Evolutionary conservation across 805 yeast genomes (phyloP).

Genomic region (Candida tammaniensis): DNA sequence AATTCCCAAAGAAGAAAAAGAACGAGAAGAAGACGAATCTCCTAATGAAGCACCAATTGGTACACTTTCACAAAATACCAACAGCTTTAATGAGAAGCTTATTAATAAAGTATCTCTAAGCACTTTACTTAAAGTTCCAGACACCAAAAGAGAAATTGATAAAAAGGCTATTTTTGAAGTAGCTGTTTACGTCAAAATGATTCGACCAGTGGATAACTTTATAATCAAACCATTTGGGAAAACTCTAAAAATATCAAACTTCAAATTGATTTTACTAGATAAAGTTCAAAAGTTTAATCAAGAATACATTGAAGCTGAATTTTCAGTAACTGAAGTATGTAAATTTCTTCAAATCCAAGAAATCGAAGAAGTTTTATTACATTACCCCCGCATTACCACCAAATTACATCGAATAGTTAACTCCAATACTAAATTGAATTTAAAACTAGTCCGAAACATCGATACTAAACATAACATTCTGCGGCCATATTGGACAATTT

Average conservation of each 20-base stretch:
- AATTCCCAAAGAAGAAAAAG: no score
- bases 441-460: slow-evolving; percentile 1
- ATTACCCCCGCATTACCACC: not conserved
- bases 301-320: slow-evolving; percentile 17
- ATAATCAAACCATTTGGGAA: slow-evolving; percentile 28
- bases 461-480: not conserved
- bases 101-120: slow-evolving; percentile 2
- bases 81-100: no score
- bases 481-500: slow-evolving; percentile 6
- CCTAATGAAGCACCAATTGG: no score
- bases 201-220: slow-evolving; percentile 15
- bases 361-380: slow-evolving; percentile 10
- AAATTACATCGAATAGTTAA: not conserved
- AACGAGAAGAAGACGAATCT: no score
- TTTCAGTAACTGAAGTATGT: slow-evolving; percentile 23
- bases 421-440: not conserved
- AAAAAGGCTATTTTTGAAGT: slow-evolving; percentile 16
- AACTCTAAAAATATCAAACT: slow-evolving; percentile 24
- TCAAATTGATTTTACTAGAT: slow-evolving; percentile 20
- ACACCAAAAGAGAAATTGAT: slow-evolving; percentile 11
- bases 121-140: slow-evolving; percentile 8
- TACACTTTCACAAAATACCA: no score
- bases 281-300: not conserved
- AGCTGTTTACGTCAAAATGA: slow-evolving; percentile 13
- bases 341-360: slow-evolving; percentile 18